phyloP scores from a whole-genome alignment of 306 rosid genomes.

The Cicer arietinum region DNA sequence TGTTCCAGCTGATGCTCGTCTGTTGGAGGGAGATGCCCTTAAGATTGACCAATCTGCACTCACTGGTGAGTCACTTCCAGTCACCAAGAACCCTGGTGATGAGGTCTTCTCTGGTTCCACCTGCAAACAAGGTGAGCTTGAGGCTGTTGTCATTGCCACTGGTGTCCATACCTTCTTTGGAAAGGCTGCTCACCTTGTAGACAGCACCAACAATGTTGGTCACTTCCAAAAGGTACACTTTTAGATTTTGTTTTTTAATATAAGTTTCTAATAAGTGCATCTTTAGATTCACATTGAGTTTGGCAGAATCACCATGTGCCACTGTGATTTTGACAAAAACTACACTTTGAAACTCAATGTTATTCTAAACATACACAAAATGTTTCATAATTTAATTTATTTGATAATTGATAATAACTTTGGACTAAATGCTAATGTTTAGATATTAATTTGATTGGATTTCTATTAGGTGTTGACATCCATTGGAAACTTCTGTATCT shows the following conservation, averaged over 20 bases:
- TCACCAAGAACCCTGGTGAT: constrained; percentile 73
- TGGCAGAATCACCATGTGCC: too few relatives aligned
- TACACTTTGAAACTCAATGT: too few relatives aligned
- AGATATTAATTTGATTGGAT: constrained; percentile 26
- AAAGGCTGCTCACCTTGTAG: constrained; percentile 95
- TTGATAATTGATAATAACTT: not conserved
- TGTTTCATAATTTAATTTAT: not conserved
- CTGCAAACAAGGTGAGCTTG: constrained; percentile 94
- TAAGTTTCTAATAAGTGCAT: not conserved
- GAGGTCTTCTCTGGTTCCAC: constrained; percentile 92
- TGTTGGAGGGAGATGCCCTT: constrained; percentile 83
- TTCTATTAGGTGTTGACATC: constrained; percentile 81
- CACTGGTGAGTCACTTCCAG: constrained; percentile 92
- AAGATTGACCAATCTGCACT: constrained; percentile 94
- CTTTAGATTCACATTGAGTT: too few relatives aligned
- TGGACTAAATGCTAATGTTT: constrained; percentile 21
- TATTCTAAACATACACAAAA: too few relatives aligned
- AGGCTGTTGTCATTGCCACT: constrained; percentile 92
- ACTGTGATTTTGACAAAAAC: too few relatives aligned
- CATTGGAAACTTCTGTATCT: constrained; percentile 90
- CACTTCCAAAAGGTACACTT: constrained; percentile 85
- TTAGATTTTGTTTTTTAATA: not conserved
- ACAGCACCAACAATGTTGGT: constrained; percentile 93
- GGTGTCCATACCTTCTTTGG: constrained; percentile 96
- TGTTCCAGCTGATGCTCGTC: constrained; percentile 92